phyloP scores from a whole-genome alignment of 306 rosid genomes.

The Ormosia semicastrata region DNA sequence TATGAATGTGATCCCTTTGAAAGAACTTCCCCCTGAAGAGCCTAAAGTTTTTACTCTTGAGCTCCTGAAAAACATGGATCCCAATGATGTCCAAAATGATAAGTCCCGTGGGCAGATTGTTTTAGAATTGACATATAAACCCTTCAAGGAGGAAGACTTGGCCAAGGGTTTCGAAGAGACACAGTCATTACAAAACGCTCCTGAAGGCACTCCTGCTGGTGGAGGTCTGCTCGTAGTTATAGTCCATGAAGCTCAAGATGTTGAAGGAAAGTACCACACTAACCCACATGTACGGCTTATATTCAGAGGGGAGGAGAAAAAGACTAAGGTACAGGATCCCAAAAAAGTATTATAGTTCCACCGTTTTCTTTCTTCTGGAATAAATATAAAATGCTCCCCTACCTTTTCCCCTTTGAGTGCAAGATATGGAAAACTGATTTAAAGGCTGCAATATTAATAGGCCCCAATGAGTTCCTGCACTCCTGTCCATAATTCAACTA shows the following conservation, averaged over 20 bases:
- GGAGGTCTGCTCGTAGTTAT: conserved; percentile 75
- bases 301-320: conserved; percentile 78
- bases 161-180: conserved; percentile 45
- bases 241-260: conserved; percentile 80
- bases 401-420: no score
- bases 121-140: conserved; percentile 70
- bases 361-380: background rate
- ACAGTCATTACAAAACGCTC: conserved; percentile 43
- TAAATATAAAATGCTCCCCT: no score
- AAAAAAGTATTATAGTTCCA: background rate
- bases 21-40: conserved; percentile 57
- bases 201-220: conserved; percentile 72
- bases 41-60: conserved; percentile 58
- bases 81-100: conserved; percentile 68
- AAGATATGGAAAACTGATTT: no score
- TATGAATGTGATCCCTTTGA: conserved; percentile 60
- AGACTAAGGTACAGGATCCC: conserved; percentile 62
- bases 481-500: background rate
- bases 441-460: no score
- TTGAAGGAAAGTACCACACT: conserved; percentile 87
- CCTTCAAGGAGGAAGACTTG: conserved; percentile 68
- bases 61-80: conserved; percentile 73
- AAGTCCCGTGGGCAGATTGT: conserved; percentile 85
- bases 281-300: conserved; percentile 73
- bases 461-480: no score